phyloP scores from a whole-genome alignment of 108 stramenopile species.

The Conticribra guillardii region DNA sequence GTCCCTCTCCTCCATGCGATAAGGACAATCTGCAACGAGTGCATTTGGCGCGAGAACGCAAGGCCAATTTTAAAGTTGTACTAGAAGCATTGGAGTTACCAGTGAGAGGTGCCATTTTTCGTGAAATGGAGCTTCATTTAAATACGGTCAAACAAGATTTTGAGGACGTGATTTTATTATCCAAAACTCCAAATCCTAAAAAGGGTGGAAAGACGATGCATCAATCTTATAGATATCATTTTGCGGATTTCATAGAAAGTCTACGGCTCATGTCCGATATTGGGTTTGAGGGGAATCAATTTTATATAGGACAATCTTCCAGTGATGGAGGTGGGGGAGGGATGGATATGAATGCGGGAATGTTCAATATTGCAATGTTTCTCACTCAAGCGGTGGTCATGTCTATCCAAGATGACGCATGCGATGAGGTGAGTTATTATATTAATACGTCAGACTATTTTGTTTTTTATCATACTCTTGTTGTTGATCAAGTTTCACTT shows the following conservation, averaged over 20 bases:
- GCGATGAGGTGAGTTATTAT: conserved; percentile 32
- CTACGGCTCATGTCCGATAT: conserved; percentile 30
- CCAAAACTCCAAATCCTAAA: conserved; percentile 4
- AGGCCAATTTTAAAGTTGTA: conserved; percentile 9
- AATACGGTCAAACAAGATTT: conserved; percentile 8
- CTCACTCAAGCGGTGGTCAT: conserved; percentile 27
- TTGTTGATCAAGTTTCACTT: background rate
- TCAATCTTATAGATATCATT: conserved; percentile 25
- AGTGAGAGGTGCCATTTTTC: conserved; percentile 8
- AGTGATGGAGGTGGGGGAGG: background rate
- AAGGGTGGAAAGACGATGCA: no score
- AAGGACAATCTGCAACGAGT: conserved; percentile 12
- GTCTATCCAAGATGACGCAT: conserved; percentile 38
- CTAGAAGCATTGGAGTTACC: conserved; percentile 20
- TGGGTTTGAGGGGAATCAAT: conserved; percentile 17
- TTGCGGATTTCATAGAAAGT: conserved; percentile 27
- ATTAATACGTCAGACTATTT: background rate
- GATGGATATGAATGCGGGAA: conserved; percentile 10
- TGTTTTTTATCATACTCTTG: background rate
- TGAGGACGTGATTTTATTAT: conserved; percentile 19
- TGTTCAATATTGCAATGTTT: conserved; percentile 29
- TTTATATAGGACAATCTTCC: conserved; percentile 23
- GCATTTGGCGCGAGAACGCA: conserved; percentile 8
- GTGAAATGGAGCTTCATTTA: conserved; percentile 21
- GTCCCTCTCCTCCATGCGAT: conserved; percentile 31